Base-by-base conservation (phyloP, 306 rosid genomes). In the Cicer arietinum region DNA sequence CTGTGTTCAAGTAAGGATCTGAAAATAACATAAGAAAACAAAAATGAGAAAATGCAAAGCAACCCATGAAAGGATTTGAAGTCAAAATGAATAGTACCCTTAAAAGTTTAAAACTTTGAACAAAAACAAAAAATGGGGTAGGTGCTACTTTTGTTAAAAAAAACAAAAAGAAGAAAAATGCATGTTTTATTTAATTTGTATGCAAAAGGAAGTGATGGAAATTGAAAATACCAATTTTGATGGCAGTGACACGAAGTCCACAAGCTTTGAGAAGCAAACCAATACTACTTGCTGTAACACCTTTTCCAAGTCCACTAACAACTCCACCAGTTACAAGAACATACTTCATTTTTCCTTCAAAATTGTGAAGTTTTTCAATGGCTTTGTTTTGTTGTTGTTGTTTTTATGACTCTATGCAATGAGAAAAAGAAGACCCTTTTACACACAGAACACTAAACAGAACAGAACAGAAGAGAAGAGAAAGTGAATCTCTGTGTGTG, bases 1-100 rank as follows among this genome's bases (percentile, higher is more conserved):
- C 98, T 35, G 94, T 93, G 89, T 93, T 93, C 75, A 93, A 88
- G 86, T 93, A 93, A 75, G 98, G 98, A 91, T 93, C 98, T 93
- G 90, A 71, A 77, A 58, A 10, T 4, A n/a, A 50, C 63, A 30
- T 47, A 8, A 41, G 7, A 20, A 68, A 43, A 12, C 48, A 62
- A 40, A 1, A 39, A 12, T 64, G 50, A 64, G 42, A 67, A 67
- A 67, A 67, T 46, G 74, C 1, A 44, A 66, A 61, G 54, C 53
- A 67, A 76, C 67, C 63, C 80, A 22, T 74, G 47, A 50, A 48
- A 62, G 46, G 14, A 30, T 30, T 13, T 68, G 59, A 68, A 68
- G 6, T 46, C 48, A 35, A 22, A 67, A 4, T 8, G 0, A 0
- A 3, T 9, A 30, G n/a, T 13, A 68, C 16, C 6, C 52, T 42